Evolutionary conservation across 345 rosid species (phyloP).

Genomic region (Clausena lansium): DNA sequence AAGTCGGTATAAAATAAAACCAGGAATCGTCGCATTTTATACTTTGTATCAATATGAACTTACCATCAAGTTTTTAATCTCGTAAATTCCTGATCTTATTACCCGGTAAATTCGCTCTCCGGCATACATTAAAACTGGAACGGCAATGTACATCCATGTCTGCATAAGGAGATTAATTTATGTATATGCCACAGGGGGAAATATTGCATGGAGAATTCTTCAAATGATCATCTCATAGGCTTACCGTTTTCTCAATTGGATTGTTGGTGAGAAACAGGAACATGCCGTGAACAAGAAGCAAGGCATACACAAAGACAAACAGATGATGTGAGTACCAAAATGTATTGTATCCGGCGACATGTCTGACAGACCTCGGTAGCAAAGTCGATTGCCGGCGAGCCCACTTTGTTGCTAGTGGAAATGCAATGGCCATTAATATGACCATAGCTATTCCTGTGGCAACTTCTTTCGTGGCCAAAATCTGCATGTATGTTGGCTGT

Average conservation of each 20-base stretch:
- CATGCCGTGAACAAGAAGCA: constrained; percentile 58
- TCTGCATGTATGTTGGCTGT: constrained; percentile 46
- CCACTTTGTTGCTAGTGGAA: constrained; percentile 57
- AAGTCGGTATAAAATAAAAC: neutral
- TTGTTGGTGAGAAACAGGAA: constrained; percentile 53
- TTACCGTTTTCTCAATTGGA: constrained; percentile 44
- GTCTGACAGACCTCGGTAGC: constrained; percentile 44
- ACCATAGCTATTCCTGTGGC: constrained; percentile 56
- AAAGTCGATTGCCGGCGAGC: constrained; percentile 39
- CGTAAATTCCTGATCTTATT: constrained; percentile 37
- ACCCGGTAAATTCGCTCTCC: constrained; percentile 51
- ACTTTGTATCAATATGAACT: neutral
- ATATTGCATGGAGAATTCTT: neutral
- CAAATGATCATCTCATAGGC: neutral
- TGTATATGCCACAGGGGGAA: neutral
- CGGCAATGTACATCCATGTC: constrained; percentile 62
- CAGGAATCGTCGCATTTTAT: neutral
- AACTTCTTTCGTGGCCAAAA: constrained; percentile 47
- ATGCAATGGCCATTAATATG: constrained; percentile 47
- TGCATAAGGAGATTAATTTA: constrained; percentile 15
- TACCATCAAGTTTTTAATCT: constrained; percentile 38
- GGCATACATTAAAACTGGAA: constrained; percentile 46
- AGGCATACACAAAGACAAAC: constrained; percentile 43
- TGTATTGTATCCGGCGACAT: constrained; percentile 47
- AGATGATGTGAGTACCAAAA: constrained; percentile 70